These are phyloP conservation scores for Bertia moriformis DNA, from an alignment of 2,329 filamentous ascomycete genomes.

Conservation along the genomic window DNA sequence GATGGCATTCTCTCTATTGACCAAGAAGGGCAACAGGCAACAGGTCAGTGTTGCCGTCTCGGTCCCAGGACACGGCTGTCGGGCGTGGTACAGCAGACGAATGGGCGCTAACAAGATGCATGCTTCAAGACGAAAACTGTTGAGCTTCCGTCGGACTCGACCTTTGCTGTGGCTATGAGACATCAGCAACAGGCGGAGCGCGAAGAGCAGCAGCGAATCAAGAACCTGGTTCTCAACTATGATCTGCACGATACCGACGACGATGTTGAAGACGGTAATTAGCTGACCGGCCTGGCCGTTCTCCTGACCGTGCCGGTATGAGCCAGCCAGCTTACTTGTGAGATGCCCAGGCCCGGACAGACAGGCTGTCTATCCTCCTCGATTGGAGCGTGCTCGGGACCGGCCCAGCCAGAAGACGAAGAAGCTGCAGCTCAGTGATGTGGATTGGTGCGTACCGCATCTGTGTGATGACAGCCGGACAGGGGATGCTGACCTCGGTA, in stretches of 20 bases:
- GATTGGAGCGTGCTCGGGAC: constrained; percentile 43
- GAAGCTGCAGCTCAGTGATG: constrained; percentile 87
- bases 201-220: constrained; percentile 65
- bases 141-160: constrained; percentile 41
- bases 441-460: no score
- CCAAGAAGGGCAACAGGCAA: constrained; percentile 88
- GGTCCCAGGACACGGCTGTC: no score
- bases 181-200: constrained; percentile 59
- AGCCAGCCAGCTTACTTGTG: constrained; percentile 33
- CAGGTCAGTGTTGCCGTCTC: constrained; percentile 60
- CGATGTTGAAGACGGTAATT: constrained; percentile 50
- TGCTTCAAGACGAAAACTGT: constrained; percentile 10
- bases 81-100: not conserved
- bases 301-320: constrained; percentile 23
- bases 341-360: constrained; percentile 32
- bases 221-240: constrained; percentile 79
- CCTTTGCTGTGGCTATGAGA: constrained; percentile 62
- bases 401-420: constrained; percentile 68
- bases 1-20: constrained; percentile 95
- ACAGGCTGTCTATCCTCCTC: constrained; percentile 27
- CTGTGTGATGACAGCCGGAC: no score
- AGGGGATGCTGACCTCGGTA: no score
- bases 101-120: not conserved
- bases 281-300: constrained; percentile 21
- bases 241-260: constrained; percentile 78